Conservation (phyloP, 805 yeast species). For the Cyberlindnera xylosilytica region DNA sequence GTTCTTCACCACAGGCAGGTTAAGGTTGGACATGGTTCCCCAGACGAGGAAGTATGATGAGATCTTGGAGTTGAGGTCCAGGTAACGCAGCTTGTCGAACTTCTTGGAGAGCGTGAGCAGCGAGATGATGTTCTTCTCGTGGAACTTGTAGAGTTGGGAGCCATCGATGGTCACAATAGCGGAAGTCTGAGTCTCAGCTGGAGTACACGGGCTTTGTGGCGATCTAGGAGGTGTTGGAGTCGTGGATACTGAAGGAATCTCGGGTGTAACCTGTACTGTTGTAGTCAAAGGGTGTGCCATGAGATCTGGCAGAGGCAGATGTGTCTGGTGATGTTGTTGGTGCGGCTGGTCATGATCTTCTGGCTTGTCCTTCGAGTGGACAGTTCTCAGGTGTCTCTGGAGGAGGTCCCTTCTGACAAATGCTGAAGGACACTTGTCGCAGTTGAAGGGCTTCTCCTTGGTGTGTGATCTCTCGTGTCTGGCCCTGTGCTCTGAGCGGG, state of each 20-base stretch:
- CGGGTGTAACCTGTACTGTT: no score
- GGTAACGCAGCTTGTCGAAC: slow-evolving; percentile 7
- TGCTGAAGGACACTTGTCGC: slow-evolving; percentile 63
- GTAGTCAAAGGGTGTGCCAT: no score
- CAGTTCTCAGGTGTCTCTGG: slow-evolving; percentile 76
- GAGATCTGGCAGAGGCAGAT: no score
- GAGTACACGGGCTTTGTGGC: background rate
- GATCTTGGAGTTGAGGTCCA: slow-evolving; percentile 20
- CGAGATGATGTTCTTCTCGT: slow-evolving; percentile 32
- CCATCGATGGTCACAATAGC: slow-evolving; percentile 3
- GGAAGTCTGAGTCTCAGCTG: background rate
- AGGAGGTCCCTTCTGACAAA: slow-evolving; percentile 77
- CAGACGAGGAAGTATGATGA: slow-evolving; percentile 20
- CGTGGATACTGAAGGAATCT: background rate
- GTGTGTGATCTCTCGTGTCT: slow-evolving; percentile 81
- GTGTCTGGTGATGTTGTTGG: no score
- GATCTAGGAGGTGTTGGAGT: slow-evolving; percentile 1
- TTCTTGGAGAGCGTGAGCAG: slow-evolving; percentile 32
- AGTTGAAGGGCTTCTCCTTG: slow-evolving; percentile 75
- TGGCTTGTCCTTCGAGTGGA: slow-evolving; percentile 41
- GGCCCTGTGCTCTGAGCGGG: slow-evolving; percentile 75
- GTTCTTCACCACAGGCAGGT: slow-evolving; percentile 26
- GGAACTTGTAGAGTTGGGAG: slow-evolving; percentile 12
- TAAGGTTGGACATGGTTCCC: slow-evolving; percentile 29
- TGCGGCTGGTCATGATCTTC: no score